Base-by-base conservation (phyloP, 495 filamentous ascomycete genomes). In the Neurospora sp. region DNA sequence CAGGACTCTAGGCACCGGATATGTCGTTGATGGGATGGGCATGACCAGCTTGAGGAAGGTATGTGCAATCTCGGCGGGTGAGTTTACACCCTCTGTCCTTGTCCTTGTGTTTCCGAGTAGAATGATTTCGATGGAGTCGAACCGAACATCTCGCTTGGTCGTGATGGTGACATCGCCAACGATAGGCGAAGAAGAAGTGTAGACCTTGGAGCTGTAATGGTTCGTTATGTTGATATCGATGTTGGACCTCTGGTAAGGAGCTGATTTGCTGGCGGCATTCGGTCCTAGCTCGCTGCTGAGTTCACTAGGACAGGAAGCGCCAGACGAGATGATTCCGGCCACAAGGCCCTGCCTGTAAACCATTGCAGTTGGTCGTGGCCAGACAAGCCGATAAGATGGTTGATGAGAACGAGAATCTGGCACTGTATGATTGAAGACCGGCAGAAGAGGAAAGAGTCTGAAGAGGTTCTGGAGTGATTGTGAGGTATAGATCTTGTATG, bases 11-110 rank as follows among this genome's bases (percentile, higher is more conserved):
- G 92, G 89, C 14, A 87, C 84, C 0, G 94, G 94, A 75, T 94
- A 93, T 3, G 84, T 81, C 3, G 87, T 80, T 12, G 91, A 86
- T 42, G 89, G 83, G 16, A 95, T 88, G 5, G 96, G 96, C 84
- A 97, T 95, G 59, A 84, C 84, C 73, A 98, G 85, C 79, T 92
- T 92, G 68, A 99, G 85, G 77, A 98, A 98, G 22, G 81, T 86
- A 73, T 88, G 86, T 59, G 81, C 79, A 6, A 85, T 81, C 10
- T 81, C 80, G 31, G 80, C 83, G 27, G 84, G 83, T 20, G 81
- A 77, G 72, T 74, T 79, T 37, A 85, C 77, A 27, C 81, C 78
- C 22, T 87, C 82, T 39, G 86, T 74, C 44, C 76, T 80, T 1
- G 84, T 83, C 74, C 79, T 81, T 47, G 78, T 82, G 8, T 73